Percentiles rank a stretch among this genome's conserved stretches.
Evolutionary conservation across 2,329 filamentous ascomycete species (phyloP).

Genomic region (Nemania sp.): DNA sequence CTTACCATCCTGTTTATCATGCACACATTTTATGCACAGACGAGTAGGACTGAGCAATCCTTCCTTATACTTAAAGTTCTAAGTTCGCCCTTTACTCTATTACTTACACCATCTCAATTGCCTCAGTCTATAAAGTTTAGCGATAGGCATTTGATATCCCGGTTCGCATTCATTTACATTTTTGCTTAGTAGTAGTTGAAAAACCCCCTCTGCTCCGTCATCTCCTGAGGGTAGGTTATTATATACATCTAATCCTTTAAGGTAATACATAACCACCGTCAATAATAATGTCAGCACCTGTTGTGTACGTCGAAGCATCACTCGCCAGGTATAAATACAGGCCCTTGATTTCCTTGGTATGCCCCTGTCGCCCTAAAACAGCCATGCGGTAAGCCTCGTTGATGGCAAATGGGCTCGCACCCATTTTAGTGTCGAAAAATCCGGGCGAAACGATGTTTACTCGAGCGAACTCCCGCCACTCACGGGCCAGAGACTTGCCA

Average conservation of each 20-base stretch:
- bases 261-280: conserved; percentile 40
- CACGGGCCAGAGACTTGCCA: conserved; percentile 65
- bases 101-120: too few relatives aligned
- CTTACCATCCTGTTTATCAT: too few relatives aligned
- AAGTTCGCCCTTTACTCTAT: too few relatives aligned
- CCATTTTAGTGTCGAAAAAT: conserved; percentile 62
- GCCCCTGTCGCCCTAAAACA: conserved; percentile 39
- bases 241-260: background rate
- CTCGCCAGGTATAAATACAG: conserved; percentile 41
- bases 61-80: too few relatives aligned
- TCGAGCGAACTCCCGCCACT: conserved; percentile 68
- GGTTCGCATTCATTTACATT: too few relatives aligned
- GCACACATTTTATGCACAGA: too few relatives aligned
- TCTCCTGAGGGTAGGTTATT: background rate
- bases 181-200: too few relatives aligned
- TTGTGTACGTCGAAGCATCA: conserved; percentile 39
- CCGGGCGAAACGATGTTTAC: conserved; percentile 67
- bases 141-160: too few relatives aligned
- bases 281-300: conserved; percentile 38
- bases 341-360: conserved; percentile 42
- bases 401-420: conserved; percentile 26
- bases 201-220: too few relatives aligned
- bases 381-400: conserved; percentile 41
- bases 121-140: too few relatives aligned
- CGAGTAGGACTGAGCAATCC: too few relatives aligned